Evolutionary conservation across 179 eudicot genomes (phyloP), one percentile per base, ranked within the genome.

Genomic region (Pouteria campechiana): DNA sequence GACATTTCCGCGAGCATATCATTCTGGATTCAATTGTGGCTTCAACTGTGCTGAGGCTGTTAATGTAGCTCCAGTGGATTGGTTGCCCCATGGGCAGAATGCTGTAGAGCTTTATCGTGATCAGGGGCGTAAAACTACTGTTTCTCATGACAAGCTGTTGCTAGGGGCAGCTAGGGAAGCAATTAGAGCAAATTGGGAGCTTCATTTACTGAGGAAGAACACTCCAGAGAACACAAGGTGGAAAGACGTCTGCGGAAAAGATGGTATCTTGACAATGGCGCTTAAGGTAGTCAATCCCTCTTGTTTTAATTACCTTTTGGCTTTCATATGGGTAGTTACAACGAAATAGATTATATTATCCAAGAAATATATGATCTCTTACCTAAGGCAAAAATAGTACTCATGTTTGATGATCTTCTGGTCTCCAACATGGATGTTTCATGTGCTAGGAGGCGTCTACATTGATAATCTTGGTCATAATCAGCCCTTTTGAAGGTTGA

Each of bases 11-110:
- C 69, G 94, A 61, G 96, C 99, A 37, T 92, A 92, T 64, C 99
- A 92, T 74, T 73, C 96, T 32, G 99, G 99, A 22, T 92, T 92
- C 78, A 92, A 92, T 48, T 67, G 72, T 38, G 96, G 99, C 27
- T 92, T 92, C 68, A 92, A 92, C 48, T 92, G 99, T 65, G 99
- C 99, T 14, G 96, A 92, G 67, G 99, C 99, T 32, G 96, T 92
- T 48, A 92, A 92, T 67, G 94, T 88, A 56, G 99, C 99, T 44
- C 96, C 99, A 32, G 66, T 92, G 64, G 96, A 92, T 50, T 92
- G 99, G 99, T 70, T 92, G 55, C 99, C 96, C 10, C 94, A 77
- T 55, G 99, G 99, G 27, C 94, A 77, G 44, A 83, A 64, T 64
- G 99, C 99, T 49, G 82, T 92, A 49, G 99, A 92, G 74, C 85